Evolutionary conservation across 306 rosid species (phyloP).

Genomic region (Albizia julibrissin): DNA sequence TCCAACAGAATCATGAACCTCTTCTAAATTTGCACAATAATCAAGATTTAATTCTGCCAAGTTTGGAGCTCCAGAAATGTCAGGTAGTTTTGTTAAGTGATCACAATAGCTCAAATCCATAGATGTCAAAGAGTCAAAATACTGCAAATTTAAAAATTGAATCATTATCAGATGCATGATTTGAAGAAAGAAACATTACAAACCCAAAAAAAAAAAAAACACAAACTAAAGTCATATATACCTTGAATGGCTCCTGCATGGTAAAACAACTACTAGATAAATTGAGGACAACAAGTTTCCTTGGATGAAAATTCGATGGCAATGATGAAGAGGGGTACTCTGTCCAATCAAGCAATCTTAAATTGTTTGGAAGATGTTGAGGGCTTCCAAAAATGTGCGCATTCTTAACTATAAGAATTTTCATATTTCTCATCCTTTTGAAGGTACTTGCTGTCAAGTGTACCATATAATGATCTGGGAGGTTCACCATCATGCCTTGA

Average conservation of each 20-base stretch:
- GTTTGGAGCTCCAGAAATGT: slow-evolving; percentile 40
- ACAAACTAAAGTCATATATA: slow-evolving; percentile 1
- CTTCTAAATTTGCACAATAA: slow-evolving; percentile 5
- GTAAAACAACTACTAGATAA: slow-evolving; percentile 26
- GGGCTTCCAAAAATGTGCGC: slow-evolving; percentile 37
- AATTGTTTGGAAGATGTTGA: slow-evolving; percentile 46
- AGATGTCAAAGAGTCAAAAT: slow-evolving; percentile 33
- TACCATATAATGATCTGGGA: slow-evolving; percentile 39
- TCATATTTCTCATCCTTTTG: slow-evolving; percentile 39
- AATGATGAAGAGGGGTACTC: slow-evolving; percentile 46
- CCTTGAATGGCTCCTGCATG: slow-evolving; percentile 39
- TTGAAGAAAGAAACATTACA: not conserved
- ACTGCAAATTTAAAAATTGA: slow-evolving; percentile 26
- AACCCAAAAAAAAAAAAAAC: not conserved
- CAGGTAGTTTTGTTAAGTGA: slow-evolving; percentile 35
- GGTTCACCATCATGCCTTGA: slow-evolving; percentile 46
- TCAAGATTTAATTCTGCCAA: slow-evolving; percentile 36
- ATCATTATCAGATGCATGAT: not conserved
- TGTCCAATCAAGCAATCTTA: slow-evolving; percentile 53
- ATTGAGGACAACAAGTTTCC: slow-evolving; percentile 37
- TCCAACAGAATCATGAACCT: slow-evolving; percentile 33
- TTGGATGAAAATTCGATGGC: slow-evolving; percentile 40
- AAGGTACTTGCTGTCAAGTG: slow-evolving; percentile 40
- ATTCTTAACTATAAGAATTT: slow-evolving; percentile 38
- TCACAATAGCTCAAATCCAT: slow-evolving; percentile 40